These are phyloP conservation scores for Steccherinum ochraceum DNA, from an alignment of 768 basidiomycete species.

Conservation along the genomic window DNA sequence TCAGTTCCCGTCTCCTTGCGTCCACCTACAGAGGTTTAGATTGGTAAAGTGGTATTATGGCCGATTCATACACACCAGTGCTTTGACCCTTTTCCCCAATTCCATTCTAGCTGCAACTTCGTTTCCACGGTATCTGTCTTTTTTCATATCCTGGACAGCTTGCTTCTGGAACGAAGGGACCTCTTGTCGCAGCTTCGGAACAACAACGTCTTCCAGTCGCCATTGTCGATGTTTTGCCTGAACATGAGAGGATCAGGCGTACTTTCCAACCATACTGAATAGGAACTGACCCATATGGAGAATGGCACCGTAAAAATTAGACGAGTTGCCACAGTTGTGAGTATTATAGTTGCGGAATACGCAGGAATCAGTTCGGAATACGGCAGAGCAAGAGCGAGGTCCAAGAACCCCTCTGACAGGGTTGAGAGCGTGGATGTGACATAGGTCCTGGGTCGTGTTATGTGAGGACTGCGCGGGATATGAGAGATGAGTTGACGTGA, in stretches of 20 bases:
- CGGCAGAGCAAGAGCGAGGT: constrained; percentile 71
- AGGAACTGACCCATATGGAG: constrained; percentile 63
- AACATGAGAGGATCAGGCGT: background rate
- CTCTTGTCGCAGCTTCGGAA: constrained; percentile 49
- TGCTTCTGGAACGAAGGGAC: constrained; percentile 32
- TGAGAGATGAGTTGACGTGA: too few species aligned
- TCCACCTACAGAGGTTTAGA: constrained; percentile 34
- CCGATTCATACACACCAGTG: constrained; percentile 35
- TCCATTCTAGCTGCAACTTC: constrained; percentile 43
- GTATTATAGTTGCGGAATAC: constrained; percentile 71
- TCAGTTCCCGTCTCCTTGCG: constrained; percentile 51
- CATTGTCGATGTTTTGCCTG: constrained; percentile 59
- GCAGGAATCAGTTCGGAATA: constrained; percentile 60
- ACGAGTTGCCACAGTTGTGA: constrained; percentile 57
- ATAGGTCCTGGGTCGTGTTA: constrained; percentile 12
- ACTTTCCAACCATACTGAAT: background rate
- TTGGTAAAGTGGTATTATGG: background rate
- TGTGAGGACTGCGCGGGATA: background rate
- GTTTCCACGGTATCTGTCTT: constrained; percentile 45
- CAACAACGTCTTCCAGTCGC: constrained; percentile 52
- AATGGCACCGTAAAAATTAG: constrained; percentile 57
- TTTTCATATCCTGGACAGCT: constrained; percentile 45
- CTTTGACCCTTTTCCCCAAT: constrained; percentile 41
- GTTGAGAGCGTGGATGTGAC: constrained; percentile 16
- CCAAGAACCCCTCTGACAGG: constrained; percentile 56